Evolutionary conservation across 2,329 filamentous ascomycete genomes (phyloP), one percentile per base, ranked within the genome.

Genomic region (Xylariaceae sp.): DNA sequence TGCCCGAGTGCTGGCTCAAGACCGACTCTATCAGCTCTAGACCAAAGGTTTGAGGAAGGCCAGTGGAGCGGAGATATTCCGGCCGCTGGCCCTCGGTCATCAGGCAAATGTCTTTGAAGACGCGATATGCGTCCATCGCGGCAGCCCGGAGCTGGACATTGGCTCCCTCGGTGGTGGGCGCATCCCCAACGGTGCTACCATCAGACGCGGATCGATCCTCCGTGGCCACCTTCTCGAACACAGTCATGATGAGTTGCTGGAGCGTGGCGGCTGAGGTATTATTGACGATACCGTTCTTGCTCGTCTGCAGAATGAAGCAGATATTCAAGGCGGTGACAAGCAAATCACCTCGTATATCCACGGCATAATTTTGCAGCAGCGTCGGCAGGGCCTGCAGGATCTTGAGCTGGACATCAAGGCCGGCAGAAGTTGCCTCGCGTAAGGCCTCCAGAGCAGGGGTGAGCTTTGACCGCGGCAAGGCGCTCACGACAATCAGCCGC

Each of bases 221-320:
- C 5, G 67, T 65, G 1, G 80, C 75, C 2, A 95, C 87, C 56
- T 93, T 92, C 56, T 96, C 92, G 59, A 95, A 96, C 0, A 94
- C 83, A 1, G 85, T 83, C 19, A 92, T 86, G 6, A 96, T 80
- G 11, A 98, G 73, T 58, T 96, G 92, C 59, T 95, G 90, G 34
- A 98, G 66, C 2, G 92, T 96, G n/a, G 92, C 92, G 17, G 90
- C 87, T 8, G 92, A 92, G 1, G 93, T 96, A 49, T 93, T 93
- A 54, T 90, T 93, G 47, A 98, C 88, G 32, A 94, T 88, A 17
- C 81, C 78, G 63, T 89, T 93, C 62, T 95, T 96, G 59, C 84
- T 92, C 36, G 78, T 82, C 60, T 96, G 89, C 31, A 98, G 63
- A 32, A 86, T 82, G 40, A 92, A 92, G 61, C 92, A 96, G 54